phyloP scores from a whole-genome alignment of 768 basidiomycete genomes.

The Tulasnella sp. region DNA sequence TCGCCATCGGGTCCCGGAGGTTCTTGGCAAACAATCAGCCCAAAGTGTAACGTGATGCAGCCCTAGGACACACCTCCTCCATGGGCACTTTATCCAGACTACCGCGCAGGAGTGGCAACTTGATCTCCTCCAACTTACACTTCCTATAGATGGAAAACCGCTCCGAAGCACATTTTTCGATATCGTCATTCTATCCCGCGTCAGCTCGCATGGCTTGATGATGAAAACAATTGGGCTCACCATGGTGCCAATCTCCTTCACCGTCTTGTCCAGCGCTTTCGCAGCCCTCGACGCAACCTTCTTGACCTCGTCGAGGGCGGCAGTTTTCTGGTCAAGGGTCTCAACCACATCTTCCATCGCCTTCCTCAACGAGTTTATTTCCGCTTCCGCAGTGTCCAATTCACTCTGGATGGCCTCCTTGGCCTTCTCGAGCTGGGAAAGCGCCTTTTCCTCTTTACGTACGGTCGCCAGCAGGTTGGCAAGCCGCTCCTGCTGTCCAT shows the following conservation, averaged over 20 bases:
- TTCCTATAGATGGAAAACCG: conserved; percentile 79
- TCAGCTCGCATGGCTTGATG: neutral
- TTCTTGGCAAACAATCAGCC: conserved; percentile 35
- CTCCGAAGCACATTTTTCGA: conserved; percentile 76
- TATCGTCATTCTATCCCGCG: conserved; percentile 61
- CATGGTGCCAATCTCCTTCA: conserved; percentile 80
- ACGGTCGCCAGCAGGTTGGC: conserved; percentile 32
- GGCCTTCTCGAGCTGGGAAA: conserved; percentile 5
- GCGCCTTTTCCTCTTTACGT: conserved; percentile 20
- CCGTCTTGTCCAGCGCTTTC: conserved; percentile 67
- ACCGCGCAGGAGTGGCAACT: conserved; percentile 62
- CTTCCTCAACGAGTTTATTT: conserved; percentile 47
- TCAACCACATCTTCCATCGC: conserved; percentile 47
- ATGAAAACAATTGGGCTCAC: conserved; percentile 31
- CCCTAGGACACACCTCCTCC: conserved; percentile 58
- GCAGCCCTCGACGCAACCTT: conserved; percentile 53
- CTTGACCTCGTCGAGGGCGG: conserved; percentile 64
- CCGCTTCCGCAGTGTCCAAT: conserved; percentile 37
- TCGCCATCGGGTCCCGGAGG: conserved; percentile 70
- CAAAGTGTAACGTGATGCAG: neutral
- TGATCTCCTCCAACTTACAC: conserved; percentile 87
- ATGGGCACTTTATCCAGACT: conserved; percentile 79
- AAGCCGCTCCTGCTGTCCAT: conserved; percentile 40
- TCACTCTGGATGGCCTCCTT: conserved; percentile 31
- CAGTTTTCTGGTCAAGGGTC: conserved; percentile 57